These are phyloP conservation scores for Hypomontagnella submonticulosa DNA, from an alignment of 495 filamentous ascomycete species.

Conservation along the genomic window DNA sequence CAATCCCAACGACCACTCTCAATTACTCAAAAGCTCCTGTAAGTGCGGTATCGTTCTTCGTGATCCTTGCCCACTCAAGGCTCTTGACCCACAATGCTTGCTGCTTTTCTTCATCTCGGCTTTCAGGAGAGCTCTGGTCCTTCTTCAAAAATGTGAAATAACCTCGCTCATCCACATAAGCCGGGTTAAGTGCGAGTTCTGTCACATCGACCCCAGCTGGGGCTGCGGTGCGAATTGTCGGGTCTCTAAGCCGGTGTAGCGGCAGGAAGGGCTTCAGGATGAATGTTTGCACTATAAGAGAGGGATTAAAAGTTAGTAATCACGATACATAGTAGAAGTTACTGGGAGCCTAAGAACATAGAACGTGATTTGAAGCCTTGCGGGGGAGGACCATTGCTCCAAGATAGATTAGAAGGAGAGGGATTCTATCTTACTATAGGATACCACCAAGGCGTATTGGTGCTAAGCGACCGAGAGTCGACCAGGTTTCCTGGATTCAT, in stretches of 20 bases:
- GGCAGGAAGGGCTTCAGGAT: constrained; percentile 49
- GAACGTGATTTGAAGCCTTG: too few relatives aligned
- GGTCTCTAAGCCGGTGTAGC: constrained; percentile 48
- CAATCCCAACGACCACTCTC: too few relatives aligned
- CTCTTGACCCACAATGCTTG: constrained; percentile 58
- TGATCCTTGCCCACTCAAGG: constrained; percentile 52
- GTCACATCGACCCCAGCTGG: constrained; percentile 52
- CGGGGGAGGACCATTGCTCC: too few relatives aligned
- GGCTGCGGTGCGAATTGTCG: constrained; percentile 48
- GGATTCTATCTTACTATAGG: constrained; percentile 16
- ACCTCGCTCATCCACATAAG: constrained; percentile 49
- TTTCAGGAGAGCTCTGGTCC: constrained; percentile 53
- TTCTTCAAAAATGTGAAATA: constrained; percentile 54
- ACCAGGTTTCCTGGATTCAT: constrained; percentile 59
- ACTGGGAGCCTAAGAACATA: too few relatives aligned
- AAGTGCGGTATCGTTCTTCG: constrained; percentile 17
- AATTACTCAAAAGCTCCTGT: background rate
- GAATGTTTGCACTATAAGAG: constrained; percentile 31
- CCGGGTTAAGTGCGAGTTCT: constrained; percentile 40
- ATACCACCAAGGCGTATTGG: constrained; percentile 49
- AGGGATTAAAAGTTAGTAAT: too few relatives aligned
- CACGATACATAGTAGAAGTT: too few relatives aligned
- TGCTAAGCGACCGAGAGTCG: constrained; percentile 57
- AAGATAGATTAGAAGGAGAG: too few relatives aligned
- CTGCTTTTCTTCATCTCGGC: constrained; percentile 52